phyloP scores from a whole-genome alignment of 768 basidiomycete species.

The Terana coerulea region DNA sequence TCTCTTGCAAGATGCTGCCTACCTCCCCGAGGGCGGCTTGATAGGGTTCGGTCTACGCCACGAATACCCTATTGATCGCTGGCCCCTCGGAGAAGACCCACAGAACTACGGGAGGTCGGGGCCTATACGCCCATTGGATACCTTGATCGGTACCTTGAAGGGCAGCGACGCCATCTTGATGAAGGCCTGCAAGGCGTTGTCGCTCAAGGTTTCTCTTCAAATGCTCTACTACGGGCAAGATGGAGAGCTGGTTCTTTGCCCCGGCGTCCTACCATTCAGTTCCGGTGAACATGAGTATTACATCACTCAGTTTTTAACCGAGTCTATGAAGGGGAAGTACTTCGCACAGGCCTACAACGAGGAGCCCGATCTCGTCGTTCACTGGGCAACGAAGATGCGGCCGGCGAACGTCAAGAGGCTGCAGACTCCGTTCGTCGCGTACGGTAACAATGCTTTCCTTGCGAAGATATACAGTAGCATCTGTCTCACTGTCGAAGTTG shows the following conservation, averaged over 20 bases:
- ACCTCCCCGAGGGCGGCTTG: conserved; percentile 34
- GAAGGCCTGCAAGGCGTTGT: neutral
- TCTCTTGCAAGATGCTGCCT: conserved; percentile 26
- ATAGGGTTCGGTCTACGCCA: conserved; percentile 36
- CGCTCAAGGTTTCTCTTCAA: neutral
- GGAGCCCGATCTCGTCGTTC: neutral
- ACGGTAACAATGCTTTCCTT: neutral
- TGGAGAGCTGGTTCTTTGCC: neutral
- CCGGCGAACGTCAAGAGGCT: neutral
- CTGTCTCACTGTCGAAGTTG: neutral
- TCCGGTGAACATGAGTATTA: too few species aligned
- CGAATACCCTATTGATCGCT: conserved; percentile 29
- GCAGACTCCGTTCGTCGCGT: neutral
- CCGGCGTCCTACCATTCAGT: neutral
- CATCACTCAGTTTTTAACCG: too few species aligned
- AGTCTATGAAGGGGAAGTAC: too few species aligned
- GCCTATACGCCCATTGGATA: too few species aligned
- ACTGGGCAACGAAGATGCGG: neutral
- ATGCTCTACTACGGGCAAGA: neutral
- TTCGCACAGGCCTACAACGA: neutral
- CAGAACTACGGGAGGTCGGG: too few species aligned
- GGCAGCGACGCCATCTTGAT: neutral
- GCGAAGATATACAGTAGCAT: neutral
- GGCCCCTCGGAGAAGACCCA: too few species aligned
- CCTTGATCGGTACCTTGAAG: conserved; percentile 16